Evolutionary conservation across 164 flowering plant species (phyloP).

Genomic region (Dillenia suffruticosa): DNA sequence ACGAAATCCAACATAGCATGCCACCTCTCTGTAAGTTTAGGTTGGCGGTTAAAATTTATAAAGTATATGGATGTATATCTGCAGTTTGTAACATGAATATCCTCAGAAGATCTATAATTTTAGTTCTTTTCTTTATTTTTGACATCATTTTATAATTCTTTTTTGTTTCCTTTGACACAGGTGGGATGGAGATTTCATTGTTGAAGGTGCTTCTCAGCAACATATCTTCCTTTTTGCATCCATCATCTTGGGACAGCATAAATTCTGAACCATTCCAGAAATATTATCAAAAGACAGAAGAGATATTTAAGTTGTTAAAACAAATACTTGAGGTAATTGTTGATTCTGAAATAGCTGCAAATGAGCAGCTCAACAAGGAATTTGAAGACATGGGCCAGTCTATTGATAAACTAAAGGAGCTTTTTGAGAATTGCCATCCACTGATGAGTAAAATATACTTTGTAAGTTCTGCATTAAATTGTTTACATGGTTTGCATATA

Average conservation of each 20-base stretch:
- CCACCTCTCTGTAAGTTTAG: too few species aligned
- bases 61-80: too few species aligned
- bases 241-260: constrained; percentile 42
- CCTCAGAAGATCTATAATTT: too few species aligned
- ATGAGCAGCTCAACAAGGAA: constrained; percentile 43
- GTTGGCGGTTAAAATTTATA: too few species aligned
- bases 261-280: constrained; percentile 46
- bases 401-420: constrained; percentile 55
- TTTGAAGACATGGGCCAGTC: constrained; percentile 49
- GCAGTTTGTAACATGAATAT: too few species aligned
- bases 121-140: too few species aligned
- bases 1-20: too few species aligned
- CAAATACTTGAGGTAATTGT: constrained; percentile 57
- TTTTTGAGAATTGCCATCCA: constrained; percentile 64
- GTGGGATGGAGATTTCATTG: constrained; percentile 75
- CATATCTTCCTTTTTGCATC: constrained; percentile 41
- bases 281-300: constrained; percentile 60
- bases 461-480: constrained; percentile 41
- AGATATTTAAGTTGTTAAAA: constrained; percentile 58
- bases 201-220: constrained; percentile 58
- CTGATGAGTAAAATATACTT: constrained; percentile 74
- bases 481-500: not conserved
- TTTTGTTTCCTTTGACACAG: constrained; percentile 24
- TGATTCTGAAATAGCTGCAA: constrained; percentile 46
- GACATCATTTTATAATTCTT: too few species aligned